Evolutionary conservation across 169 alveolate genomes (phyloP).

Genomic region (Perkinsus olseni): DNA sequence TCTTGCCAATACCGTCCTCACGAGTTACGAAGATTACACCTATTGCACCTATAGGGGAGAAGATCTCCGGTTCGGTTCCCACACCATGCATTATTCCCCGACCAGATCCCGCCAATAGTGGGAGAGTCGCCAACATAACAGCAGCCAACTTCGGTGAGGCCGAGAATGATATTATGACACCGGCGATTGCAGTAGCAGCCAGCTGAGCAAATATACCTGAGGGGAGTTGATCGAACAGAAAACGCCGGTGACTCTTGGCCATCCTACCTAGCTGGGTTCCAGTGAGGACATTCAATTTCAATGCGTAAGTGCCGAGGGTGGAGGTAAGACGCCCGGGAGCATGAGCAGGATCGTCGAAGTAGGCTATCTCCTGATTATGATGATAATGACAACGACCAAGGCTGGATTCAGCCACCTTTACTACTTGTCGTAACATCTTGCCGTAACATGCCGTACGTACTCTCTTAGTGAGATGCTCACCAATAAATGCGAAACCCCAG

Average conservation of each 20-base stretch:
- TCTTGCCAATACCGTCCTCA: background rate
- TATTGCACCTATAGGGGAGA: background rate
- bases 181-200: slow-evolving; percentile 22
- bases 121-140: slow-evolving; percentile 29
- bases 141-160: slow-evolving; percentile 35
- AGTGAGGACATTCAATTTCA: background rate
- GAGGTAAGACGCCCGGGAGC: slow-evolving; percentile 43
- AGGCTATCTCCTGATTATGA: slow-evolving; percentile 30
- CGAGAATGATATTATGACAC: slow-evolving; percentile 31
- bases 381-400: background rate
- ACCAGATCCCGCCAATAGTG: slow-evolving; percentile 7
- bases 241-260: too few species aligned
- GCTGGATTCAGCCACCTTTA: background rate
- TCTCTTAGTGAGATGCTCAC: background rate
- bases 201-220: slow-evolving; percentile 4
- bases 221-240: too few species aligned
- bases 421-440: background rate
- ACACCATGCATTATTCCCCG: background rate
- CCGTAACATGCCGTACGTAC: background rate
- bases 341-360: slow-evolving; percentile 39
- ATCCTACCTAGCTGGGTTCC: background rate
- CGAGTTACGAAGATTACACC: slow-evolving; percentile 28
- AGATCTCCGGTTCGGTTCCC: background rate
- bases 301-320: slow-evolving; percentile 19
- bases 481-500: background rate